Conservation (phyloP, 1,284 basidiomycete genomes). For the Sporisorium scitamineum region DNA sequence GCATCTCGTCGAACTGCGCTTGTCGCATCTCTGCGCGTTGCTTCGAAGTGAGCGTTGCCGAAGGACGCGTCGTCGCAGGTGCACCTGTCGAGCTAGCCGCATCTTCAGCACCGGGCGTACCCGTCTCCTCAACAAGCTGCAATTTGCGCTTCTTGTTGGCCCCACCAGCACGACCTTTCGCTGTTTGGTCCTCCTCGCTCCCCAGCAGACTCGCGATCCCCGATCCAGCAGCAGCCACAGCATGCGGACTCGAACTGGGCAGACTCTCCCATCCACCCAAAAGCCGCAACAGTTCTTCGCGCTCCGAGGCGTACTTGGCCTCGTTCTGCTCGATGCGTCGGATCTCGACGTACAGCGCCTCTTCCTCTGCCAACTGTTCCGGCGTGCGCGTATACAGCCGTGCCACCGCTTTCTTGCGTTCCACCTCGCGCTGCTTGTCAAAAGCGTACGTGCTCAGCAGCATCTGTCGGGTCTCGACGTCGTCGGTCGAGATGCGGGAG, state of each 20-base stretch:
- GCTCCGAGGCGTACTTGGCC: conserved; percentile 84
- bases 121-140: conserved; percentile 36
- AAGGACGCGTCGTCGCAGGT: conserved; percentile 14
- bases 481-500: conserved; percentile 73
- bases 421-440: conserved; percentile 82
- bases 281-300: conserved; percentile 88
- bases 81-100: conserved; percentile 15
- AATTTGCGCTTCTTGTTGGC: conserved; percentile 51
- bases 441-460: conserved; percentile 68
- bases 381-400: conserved; percentile 87
- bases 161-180: conserved; percentile 30
- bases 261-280: conserved; percentile 72
- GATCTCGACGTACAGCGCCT: conserved; percentile 92
- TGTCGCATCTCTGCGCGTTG: conserved; percentile 60
- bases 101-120: conserved; percentile 34
- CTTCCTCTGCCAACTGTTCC: conserved; percentile 93
- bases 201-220: conserved; percentile 53
- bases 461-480: conserved; percentile 58
- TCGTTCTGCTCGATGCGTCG: conserved; percentile 94
- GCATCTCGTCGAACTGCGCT: conserved; percentile 62
- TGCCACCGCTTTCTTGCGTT: conserved; percentile 87
- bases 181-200: conserved; percentile 22
- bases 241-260: conserved; percentile 55
- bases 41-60: conserved; percentile 48
- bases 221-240: conserved; percentile 62